Evolutionary conservation across 2,329 filamentous ascomycete species (phyloP).

Genomic region (Ilyonectria robusta): DNA sequence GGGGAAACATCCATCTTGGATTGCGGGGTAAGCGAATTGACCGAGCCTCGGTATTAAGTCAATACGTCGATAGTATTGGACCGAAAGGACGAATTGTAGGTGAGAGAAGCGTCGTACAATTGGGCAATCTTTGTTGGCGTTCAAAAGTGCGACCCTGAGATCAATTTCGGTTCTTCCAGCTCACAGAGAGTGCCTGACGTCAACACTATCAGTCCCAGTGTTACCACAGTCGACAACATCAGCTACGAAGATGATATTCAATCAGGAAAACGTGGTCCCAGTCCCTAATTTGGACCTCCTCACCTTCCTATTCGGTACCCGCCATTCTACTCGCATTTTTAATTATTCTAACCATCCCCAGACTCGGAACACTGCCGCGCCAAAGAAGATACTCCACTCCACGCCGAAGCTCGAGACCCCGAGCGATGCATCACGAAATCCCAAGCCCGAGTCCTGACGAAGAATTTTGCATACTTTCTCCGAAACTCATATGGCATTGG

Average conservation of each 20-base stretch:
- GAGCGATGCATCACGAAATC: slow-evolving; percentile 67
- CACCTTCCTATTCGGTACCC: slow-evolving; percentile 59
- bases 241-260: slow-evolving; percentile 54
- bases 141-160: background rate
- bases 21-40: slow-evolving; percentile 24
- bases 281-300: slow-evolving; percentile 60
- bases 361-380: slow-evolving; percentile 53
- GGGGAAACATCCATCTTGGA: background rate
- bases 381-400: slow-evolving; percentile 66
- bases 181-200: background rate
- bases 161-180: background rate
- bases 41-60: slow-evolving; percentile 7
- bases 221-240: background rate
- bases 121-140: background rate
- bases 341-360: slow-evolving; percentile 33
- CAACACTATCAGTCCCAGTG: background rate
- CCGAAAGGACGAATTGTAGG: background rate
- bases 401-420: slow-evolving; percentile 70
- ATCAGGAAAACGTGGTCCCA: slow-evolving; percentile 47
- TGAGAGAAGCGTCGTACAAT: background rate
- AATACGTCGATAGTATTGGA: background rate
- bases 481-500: slow-evolving; percentile 68
- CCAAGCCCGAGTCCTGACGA: slow-evolving; percentile 62
- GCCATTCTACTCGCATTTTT: background rate
- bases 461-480: slow-evolving; percentile 69